These are phyloP conservation scores for Fusarium sp. DNA, from an alignment of 2,329 filamentous ascomycete genomes.

Conservation along the genomic window DNA sequence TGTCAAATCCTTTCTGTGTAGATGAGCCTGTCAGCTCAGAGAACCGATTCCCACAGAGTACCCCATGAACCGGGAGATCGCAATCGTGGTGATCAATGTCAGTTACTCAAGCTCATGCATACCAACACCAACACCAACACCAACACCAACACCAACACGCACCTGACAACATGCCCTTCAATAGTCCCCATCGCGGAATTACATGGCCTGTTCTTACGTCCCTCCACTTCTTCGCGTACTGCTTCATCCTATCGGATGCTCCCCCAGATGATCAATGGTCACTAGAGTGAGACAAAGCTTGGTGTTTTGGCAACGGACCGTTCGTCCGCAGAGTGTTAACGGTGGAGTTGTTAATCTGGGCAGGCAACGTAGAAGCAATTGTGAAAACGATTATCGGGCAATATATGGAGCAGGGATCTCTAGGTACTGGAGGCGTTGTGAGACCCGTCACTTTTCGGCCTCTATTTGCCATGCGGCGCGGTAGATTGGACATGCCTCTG, in stretches of 20 bases:
- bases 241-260: slow-evolving; percentile 34
- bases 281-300: slow-evolving; percentile 33
- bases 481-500: slow-evolving; percentile 15
- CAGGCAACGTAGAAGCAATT: slow-evolving; percentile 12
- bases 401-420: slow-evolving; percentile 9
- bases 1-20: slow-evolving; percentile 7
- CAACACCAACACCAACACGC: slow-evolving; percentile 24
- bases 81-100: background rate
- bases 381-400: slow-evolving; percentile 13
- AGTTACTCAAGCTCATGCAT: slow-evolving; percentile 33
- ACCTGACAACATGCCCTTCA: slow-evolving; percentile 16
- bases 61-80: no score
- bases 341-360: slow-evolving; percentile 24
- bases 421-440: slow-evolving; percentile 6
- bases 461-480: slow-evolving; percentile 34
- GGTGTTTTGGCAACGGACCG: slow-evolving; percentile 12
- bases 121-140: slow-evolving; percentile 26
- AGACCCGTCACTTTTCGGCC: slow-evolving; percentile 32
- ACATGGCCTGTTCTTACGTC: slow-evolving; percentile 11
- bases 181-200: slow-evolving; percentile 6
- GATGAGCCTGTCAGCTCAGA: background rate
- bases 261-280: slow-evolving; percentile 3
- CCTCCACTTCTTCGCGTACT: slow-evolving; percentile 26
- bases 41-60: background rate
- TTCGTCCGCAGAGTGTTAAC: slow-evolving; percentile 9